Evolutionary conservation across 495 filamentous ascomycete species (phyloP), one percentile per base, ranked within the genome.

Genomic region (Neurospora sp.): DNA sequence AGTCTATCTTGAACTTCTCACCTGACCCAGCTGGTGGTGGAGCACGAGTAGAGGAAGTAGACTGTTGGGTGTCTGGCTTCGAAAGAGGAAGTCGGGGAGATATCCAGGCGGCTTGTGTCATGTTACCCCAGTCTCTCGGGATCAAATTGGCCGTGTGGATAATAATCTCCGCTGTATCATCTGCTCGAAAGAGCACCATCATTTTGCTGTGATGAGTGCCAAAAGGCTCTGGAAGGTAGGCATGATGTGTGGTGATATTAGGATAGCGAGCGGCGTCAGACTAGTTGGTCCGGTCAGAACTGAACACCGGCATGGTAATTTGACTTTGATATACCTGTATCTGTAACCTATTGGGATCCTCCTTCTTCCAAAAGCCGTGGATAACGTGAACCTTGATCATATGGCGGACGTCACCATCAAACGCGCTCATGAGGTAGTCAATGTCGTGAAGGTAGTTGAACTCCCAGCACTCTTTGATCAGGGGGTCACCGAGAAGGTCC

Each of bases 111-210:
- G 90, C 94, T 77, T 98, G 93, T 0, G 89, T 90, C 93, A 97
- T 92, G 75, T 94, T 94, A 8, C 82, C 84, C 94, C 94, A 98
- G 82, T 98, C 94, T 68, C 88, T 85, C 31, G 84, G 78, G 59
- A 97, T 94, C 89, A 97, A 92, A 75, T 98, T 97, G 12, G 93
- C 93, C 0, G 94, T 98, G 73, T 96, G 92, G 45, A 97, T 95
- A 20, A 96, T 81, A 18, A 97, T 82, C 84, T 97, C 91, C 4
- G 92, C 92, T 0, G 85, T 85, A 73, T 91, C 88, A 79, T 97
- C 93, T 78, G 91, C 89, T 9, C 92, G 86, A 69, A 97, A 82
- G 8, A 97, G 82, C 41, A 97, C 84, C 80, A 97, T 89, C 90
- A 97, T 95, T 80, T 97, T 96, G 8, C 82, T 81, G 71, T 86